Conservation (phyloP, 106 monocot genomes). For the Triglochin maritima region DNA sequence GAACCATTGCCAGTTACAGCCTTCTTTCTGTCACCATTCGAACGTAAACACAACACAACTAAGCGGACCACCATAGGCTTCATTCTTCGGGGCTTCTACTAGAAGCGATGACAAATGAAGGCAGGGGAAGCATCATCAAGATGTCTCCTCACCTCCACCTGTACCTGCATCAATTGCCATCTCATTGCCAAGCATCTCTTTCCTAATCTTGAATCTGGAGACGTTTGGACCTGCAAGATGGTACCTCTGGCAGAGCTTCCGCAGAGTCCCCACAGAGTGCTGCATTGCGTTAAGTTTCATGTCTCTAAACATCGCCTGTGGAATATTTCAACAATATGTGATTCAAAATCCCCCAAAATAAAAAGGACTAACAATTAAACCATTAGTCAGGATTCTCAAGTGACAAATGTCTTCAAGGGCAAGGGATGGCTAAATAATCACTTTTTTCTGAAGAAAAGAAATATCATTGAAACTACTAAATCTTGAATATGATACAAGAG, state of each 20-base stretch:
- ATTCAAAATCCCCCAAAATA: not conserved
- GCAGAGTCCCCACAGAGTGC: slow-evolving; percentile 16
- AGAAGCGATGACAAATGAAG: not conserved
- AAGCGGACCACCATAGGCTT: slow-evolving; percentile 16
- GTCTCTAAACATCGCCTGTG: slow-evolving; percentile 25
- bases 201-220: slow-evolving; percentile 9
- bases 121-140: not conserved
- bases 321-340: not conserved
- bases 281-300: slow-evolving; percentile 20
- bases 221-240: not conserved
- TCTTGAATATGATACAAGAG: too few relatives aligned
- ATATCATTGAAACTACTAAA: too few relatives aligned
- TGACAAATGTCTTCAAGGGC: too few relatives aligned
- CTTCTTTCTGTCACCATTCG: too few relatives aligned
- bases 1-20: too few relatives aligned
- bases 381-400: too few relatives aligned
- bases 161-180: not conserved
- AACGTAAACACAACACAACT: not conserved
- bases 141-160: not conserved
- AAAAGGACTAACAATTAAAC: too few relatives aligned
- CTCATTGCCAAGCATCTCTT: not conserved
- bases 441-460: too few relatives aligned
- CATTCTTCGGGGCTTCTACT: slow-evolving; percentile 2
- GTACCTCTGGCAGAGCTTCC: slow-evolving; percentile 21
- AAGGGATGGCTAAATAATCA: too few relatives aligned